Percentiles rank a stretch among this genome's conserved stretches.
Conservation (phyloP, 176 grass and related monocot species). For the Cymbopogon citratus region DNA sequence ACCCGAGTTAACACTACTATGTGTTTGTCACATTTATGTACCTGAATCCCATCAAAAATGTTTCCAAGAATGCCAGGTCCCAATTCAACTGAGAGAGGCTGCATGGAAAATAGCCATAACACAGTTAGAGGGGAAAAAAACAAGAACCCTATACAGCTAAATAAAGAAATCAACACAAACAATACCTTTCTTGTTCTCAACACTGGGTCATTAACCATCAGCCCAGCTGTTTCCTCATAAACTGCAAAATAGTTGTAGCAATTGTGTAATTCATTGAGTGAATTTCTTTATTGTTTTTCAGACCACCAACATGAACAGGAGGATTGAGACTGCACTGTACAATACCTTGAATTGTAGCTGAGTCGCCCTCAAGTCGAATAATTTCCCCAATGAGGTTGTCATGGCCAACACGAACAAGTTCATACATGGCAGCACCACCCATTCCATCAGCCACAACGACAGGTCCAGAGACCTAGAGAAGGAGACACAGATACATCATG, state of each 20-base stretch:
- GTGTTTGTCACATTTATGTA: constrained; percentile 9
- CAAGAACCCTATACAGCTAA: too few relatives aligned
- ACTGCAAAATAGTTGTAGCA: constrained; percentile 1
- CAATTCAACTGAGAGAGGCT: constrained; percentile 89
- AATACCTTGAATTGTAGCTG: constrained; percentile 65
- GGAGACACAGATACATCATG: neutral
- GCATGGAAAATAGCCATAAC: constrained; percentile 22
- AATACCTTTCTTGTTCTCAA: constrained; percentile 61
- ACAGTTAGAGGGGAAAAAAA: neutral
- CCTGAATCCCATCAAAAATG: constrained; percentile 95
- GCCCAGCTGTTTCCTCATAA: constrained; percentile 66
- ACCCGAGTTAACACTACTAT: neutral
- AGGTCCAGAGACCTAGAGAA: constrained; percentile 15
- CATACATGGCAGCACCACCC: constrained; percentile 28
- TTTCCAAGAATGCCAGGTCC: constrained; percentile 94
- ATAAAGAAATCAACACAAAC: neutral
- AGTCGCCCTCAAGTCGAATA: constrained; percentile 58
- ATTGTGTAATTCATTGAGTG: too few relatives aligned
- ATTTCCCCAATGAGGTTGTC: constrained; percentile 60
- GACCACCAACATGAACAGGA: too few relatives aligned
- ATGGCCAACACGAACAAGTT: constrained; percentile 49
- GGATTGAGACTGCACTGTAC: too few relatives aligned
- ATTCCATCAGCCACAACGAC: constrained; percentile 5
- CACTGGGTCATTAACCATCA: constrained; percentile 65
- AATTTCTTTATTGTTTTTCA: too few relatives aligned